Evolutionary conservation across 345 rosid species (phyloP), one percentile per base, ranked within the genome.

Genomic region (Melaleuca alternifolia): DNA sequence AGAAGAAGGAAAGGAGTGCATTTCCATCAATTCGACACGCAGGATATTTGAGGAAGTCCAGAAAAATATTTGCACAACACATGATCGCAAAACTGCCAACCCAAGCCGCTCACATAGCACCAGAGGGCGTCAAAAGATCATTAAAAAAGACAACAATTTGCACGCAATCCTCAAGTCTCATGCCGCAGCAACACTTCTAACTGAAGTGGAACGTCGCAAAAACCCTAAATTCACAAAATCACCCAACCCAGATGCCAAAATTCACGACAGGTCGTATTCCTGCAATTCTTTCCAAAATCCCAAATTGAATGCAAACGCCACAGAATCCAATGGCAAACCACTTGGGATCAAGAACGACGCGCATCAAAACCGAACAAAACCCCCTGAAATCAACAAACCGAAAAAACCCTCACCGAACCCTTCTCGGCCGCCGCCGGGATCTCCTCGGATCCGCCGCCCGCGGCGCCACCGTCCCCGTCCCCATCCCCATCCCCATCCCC

Each of bases 371-470:
- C 84, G 37, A 77, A 50, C n/a, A 26, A 14, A 54, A 41, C 41
- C 7, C 41, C 44, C 30, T 48, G n/a, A 57, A 50, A 41, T 24
- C 62, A 44, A 57, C 62, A 11, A 11, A 53, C 26, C 59, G 28
- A 46, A 51, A 51, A 86, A 90, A 71, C 81, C 81, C 85, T 87
- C 95, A 95, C 96, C 91, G 83, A 62, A 85, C 53, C 86, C 86
- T 90, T 86, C 44, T 84, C 88, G 53, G 59, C 85, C 86, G 50
- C 51, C 20, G 28, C 56, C 23, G 44, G 12, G 16, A 12, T 20
- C 86, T 56, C 87, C 59, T 85, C 89, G 86, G 91, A 86, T 89
- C 90, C 91, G 54, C 81, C 46, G 24, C 54, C 88, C 46, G 6
- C 33, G 20, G 50, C 89, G 26, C 88, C 90, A 54, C 81, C 28